These are phyloP conservation scores for Apodospora peruviana DNA, from an alignment of 495 filamentous ascomycete genomes.

Conservation along the genomic window DNA sequence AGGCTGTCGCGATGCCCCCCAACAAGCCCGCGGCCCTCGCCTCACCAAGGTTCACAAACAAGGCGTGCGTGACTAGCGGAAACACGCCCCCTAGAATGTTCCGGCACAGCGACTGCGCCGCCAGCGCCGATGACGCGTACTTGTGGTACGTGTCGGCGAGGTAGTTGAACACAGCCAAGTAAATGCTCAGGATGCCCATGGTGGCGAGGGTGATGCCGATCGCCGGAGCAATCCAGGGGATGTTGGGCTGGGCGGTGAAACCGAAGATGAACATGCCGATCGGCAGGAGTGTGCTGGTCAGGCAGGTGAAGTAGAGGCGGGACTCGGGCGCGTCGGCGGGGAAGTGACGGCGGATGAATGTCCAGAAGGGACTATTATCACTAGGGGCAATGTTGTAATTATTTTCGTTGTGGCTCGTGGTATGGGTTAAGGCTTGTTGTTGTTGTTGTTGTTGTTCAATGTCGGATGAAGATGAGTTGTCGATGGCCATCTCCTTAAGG, in stretches of 20 bases:
- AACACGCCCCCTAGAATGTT: slow-evolving; percentile 84
- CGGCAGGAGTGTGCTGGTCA: slow-evolving; percentile 60
- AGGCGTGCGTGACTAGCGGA: slow-evolving; percentile 64
- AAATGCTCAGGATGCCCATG: slow-evolving; percentile 85
- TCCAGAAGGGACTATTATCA: slow-evolving; percentile 29
- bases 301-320: slow-evolving; percentile 77
- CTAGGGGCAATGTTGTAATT: neutral
- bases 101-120: slow-evolving; percentile 77
- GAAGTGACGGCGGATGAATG: slow-evolving; percentile 31
- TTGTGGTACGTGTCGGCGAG: slow-evolving; percentile 85
- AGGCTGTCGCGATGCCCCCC: slow-evolving; percentile 62
- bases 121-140: slow-evolving; percentile 80
- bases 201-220: slow-evolving; percentile 68
- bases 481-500: neutral
- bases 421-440: neutral
- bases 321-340: slow-evolving; percentile 61
- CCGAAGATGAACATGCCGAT: slow-evolving; percentile 69
- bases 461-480: no score
- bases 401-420: neutral
- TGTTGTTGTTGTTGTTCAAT: neutral
- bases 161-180: slow-evolving; percentile 90
- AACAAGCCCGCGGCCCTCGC: slow-evolving; percentile 69
- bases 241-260: slow-evolving; percentile 61
- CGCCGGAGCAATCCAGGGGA: slow-evolving; percentile 74
- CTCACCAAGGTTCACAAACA: slow-evolving; percentile 70